phyloP scores from a whole-genome alignment of 1,284 basidiomycete species.

The Takashimella tepidaria region DNA sequence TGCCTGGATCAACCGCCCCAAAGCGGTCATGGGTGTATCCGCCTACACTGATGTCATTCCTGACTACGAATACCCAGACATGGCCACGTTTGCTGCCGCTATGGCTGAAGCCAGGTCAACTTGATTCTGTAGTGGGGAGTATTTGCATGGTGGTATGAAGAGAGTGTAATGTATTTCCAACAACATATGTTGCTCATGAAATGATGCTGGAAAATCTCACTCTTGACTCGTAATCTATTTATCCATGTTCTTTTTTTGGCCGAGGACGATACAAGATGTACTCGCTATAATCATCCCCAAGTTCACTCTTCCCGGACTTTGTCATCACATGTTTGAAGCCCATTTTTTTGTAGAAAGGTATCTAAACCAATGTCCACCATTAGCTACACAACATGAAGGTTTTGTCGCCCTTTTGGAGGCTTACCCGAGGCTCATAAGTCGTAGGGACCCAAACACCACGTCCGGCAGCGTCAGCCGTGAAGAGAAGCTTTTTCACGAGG shows the following conservation, averaged over 20 bases:
- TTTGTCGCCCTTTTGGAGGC: too few species aligned
- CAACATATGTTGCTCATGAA: too few species aligned
- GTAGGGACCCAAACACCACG: neutral
- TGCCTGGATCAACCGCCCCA: slow-evolving; percentile 31
- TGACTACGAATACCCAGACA: slow-evolving; percentile 17
- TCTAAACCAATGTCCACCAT: too few species aligned
- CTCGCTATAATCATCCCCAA: neutral
- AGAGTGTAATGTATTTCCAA: too few species aligned
- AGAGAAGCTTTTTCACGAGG: neutral
- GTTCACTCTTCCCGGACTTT: neutral
- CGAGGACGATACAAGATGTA: neutral
- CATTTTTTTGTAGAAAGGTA: neutral
- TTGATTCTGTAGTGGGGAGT: neutral
- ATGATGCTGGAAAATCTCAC: too few species aligned
- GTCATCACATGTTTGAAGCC: neutral
- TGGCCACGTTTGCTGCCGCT: slow-evolving; percentile 21
- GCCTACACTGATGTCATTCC: slow-evolving; percentile 6
- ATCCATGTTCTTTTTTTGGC: too few species aligned
- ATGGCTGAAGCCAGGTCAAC: slow-evolving; percentile 1
- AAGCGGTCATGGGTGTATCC: slow-evolving; percentile 20
- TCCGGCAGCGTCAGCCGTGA: neutral
- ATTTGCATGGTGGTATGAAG: neutral
- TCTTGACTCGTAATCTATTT: too few species aligned
- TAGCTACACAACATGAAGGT: too few species aligned
- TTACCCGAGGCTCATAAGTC: neutral